Evolutionary conservation across 148 eudicot species (phyloP), one percentile per base, ranked within the genome.

Genomic region (Rhododendron henanense): DNA sequence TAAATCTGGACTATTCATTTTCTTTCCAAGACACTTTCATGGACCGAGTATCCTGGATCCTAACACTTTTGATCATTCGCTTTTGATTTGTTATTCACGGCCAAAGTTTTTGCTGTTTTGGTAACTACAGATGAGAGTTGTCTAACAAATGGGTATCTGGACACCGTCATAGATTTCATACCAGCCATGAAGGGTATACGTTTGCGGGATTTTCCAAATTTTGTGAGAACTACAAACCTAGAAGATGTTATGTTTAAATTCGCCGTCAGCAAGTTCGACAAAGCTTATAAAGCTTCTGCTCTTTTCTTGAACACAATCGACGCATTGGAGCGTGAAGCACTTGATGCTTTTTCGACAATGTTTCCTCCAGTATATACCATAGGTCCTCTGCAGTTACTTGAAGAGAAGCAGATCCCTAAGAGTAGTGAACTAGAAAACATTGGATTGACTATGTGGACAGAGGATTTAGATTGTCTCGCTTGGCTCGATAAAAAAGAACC

Each of bases 401-500:
- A 41, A 41, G 44, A 41, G 44, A 41, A 41, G 7, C 44, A 41
- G 44, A 41, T 41, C 44, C 44, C 7, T 5, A 41, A 5, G 5
- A 41, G 44, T 5, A 41, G 44, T 41, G 44, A 41, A 41, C 44
- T 41, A 41, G 44, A 41, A 41, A 41, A 41, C 7, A 41, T 41
- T 41, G 44, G 44, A 41, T 41, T 41, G 44, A 41, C 44, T 5
- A 41, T 41, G 44, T 41, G 44, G 44, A 41, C 44, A 41, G 44
- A 41, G 44, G 44, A 41, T 41, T 41, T 41, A 41, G 44, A 41
- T 41, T 41, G 44, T 41, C 44, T 41, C 44, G 44, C 44, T 41
- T 89, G 91, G 91, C 86, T 89, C 16, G 87, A 89, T 47, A 10
- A 82, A 1, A 85, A 87, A 81, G 74, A 73, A 1, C 84, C 88